Evolutionary conservation across 2,329 filamentous ascomycete species (phyloP).

Genomic region (Nannizzia gypsea): DNA sequence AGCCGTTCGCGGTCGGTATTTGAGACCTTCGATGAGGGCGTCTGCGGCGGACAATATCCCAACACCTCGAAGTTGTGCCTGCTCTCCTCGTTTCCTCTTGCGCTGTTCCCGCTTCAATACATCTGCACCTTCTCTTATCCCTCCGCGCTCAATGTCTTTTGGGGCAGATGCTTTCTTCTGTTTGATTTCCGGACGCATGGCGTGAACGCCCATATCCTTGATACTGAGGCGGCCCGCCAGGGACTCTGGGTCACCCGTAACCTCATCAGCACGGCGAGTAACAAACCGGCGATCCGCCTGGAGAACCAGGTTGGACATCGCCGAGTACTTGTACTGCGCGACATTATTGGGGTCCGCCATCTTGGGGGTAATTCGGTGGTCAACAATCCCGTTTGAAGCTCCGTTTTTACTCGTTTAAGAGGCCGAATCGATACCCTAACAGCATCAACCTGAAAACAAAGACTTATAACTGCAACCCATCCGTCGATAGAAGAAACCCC

Average conservation of each 20-base stretch:
- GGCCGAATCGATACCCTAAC: not conserved
- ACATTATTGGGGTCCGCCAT: slow-evolving; percentile 69
- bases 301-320: slow-evolving; percentile 99
- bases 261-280: slow-evolving; percentile 82
- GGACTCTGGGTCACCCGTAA: slow-evolving; percentile 93
- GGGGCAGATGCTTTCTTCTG: slow-evolving; percentile 61
- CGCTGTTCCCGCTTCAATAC: slow-evolving; percentile 72
- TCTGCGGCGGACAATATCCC: slow-evolving; percentile 77
- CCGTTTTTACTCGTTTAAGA: not conserved
- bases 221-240: slow-evolving; percentile 89
- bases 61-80: slow-evolving; percentile 55
- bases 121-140: slow-evolving; percentile 67
- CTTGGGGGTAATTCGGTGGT: slow-evolving; percentile 18
- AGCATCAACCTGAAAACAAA: not conserved
- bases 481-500: not conserved
- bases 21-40: slow-evolving; percentile 77
- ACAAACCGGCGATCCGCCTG: slow-evolving; percentile 97
- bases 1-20: slow-evolving; percentile 80
- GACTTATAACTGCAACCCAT: not conserved
- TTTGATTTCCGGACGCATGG: slow-evolving; percentile 65
- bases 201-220: slow-evolving; percentile 82
- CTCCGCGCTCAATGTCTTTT: slow-evolving; percentile 61
- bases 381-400: slow-evolving; percentile 1
- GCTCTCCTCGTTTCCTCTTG: slow-evolving; percentile 70
- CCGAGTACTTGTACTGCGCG: slow-evolving; percentile 97